Evolutionary conservation across 2,329 filamentous ascomycete species (phyloP).

Genomic region (Nemania abortiva): DNA sequence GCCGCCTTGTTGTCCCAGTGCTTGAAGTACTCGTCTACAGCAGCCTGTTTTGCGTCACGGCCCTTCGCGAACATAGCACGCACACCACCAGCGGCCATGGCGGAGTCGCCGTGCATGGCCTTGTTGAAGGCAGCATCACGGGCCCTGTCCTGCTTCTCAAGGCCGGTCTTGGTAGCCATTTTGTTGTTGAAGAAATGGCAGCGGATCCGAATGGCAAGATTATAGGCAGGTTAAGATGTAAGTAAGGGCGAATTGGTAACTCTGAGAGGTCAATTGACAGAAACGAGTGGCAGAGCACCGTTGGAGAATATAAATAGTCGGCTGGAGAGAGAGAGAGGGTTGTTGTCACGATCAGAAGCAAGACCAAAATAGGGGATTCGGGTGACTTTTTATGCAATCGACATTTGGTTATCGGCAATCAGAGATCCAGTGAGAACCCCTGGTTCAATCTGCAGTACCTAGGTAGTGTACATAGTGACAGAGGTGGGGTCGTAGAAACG

Average conservation of each 20-base stretch:
- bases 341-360: constrained; percentile 27
- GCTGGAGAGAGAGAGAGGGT: not conserved
- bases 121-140: constrained; percentile 94
- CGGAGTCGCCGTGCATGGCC: constrained; percentile 81
- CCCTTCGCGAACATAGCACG: constrained; percentile 89
- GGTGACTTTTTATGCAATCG: constrained; percentile 38
- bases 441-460: not conserved
- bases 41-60: constrained; percentile 77
- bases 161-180: constrained; percentile 61
- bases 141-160: constrained; percentile 84
- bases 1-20: constrained; percentile 91
- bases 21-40: constrained; percentile 94
- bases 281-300: not conserved
- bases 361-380: constrained; percentile 33
- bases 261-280: constrained; percentile 25
- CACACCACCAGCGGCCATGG: constrained; percentile 78
- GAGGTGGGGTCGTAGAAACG: not conserved
- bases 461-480: not conserved
- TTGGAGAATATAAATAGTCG: not conserved
- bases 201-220: not conserved
- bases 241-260: not conserved
- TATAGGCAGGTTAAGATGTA: not conserved
- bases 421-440: not conserved
- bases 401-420: constrained; percentile 36
- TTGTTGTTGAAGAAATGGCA: constrained; percentile 46